phyloP scores from a whole-genome alignment of 2,329 filamentous ascomycete species.

The Trichoderma semiorbis region DNA sequence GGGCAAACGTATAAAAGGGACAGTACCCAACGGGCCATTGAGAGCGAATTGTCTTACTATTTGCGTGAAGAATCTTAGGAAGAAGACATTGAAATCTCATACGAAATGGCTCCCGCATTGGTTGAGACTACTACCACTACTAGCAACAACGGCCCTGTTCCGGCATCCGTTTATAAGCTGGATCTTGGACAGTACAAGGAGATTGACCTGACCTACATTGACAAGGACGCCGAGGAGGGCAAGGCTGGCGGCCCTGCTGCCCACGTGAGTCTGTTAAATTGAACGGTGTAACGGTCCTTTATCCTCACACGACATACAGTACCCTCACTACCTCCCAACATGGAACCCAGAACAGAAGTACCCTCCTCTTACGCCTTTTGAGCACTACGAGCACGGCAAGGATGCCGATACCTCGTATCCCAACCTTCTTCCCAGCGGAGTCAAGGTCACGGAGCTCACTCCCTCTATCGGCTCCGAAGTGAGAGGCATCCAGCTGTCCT shows the following conservation, averaged over 20 bases:
- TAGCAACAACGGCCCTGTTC: constrained; percentile 16
- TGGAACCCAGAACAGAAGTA: constrained; percentile 65
- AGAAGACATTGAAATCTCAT: background rate
- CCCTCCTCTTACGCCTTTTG: constrained; percentile 63
- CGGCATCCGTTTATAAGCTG: constrained; percentile 24
- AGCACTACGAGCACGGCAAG: constrained; percentile 72
- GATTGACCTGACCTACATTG: constrained; percentile 26
- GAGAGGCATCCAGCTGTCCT: constrained; percentile 66
- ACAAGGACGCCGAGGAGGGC: constrained; percentile 29
- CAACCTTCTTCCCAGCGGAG: constrained; percentile 59
- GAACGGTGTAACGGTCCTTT: background rate
- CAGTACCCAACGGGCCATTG: background rate
- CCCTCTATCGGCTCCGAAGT: constrained; percentile 73
- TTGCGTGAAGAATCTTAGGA: background rate
- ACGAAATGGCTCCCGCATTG: constrained; percentile 26
- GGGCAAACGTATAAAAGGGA: constrained; percentile 7
- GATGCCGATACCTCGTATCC: constrained; percentile 68
- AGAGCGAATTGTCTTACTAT: background rate
- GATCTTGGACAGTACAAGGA: constrained; percentile 32
- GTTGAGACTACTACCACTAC: constrained; percentile 20
- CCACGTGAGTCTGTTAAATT: constrained; percentile 23
- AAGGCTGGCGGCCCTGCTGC: constrained; percentile 28
- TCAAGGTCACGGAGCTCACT: constrained; percentile 59
- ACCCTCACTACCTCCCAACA: constrained; percentile 69
- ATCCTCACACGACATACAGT: constrained; percentile 36